These are phyloP conservation scores for Galerina marginata DNA, from an alignment of 768 basidiomycete species.

Conservation along the genomic window DNA sequence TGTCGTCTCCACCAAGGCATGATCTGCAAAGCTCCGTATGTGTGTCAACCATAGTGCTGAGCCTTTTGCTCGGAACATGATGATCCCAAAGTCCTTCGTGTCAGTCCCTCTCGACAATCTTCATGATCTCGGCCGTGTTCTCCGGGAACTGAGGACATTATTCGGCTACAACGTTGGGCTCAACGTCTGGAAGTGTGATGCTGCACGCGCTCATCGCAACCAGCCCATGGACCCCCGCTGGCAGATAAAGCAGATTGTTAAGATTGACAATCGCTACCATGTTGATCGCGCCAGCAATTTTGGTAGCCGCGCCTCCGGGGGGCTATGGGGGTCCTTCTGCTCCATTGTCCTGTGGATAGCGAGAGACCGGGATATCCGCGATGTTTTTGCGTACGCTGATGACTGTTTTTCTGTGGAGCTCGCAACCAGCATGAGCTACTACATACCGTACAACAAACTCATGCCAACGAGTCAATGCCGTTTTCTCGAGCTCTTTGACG, in stretches of 20 bases:
- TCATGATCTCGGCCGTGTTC: slow-evolving; percentile 4
- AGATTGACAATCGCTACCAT: slow-evolving; percentile 20
- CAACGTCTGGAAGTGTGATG: slow-evolving; percentile 39
- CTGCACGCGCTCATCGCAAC: slow-evolving; percentile 35
- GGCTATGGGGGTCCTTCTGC: slow-evolving; percentile 10
- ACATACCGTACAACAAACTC: slow-evolving; percentile 30
- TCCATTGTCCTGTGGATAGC: slow-evolving; percentile 17
- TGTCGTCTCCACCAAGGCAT: slow-evolving; percentile 34
- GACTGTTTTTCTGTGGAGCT: slow-evolving; percentile 33
- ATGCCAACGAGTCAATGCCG: slow-evolving; percentile 34
- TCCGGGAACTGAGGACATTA: not conserved
- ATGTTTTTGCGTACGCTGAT: slow-evolving; percentile 40
- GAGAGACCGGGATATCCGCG: slow-evolving; percentile 7
- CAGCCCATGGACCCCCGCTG: slow-evolving; percentile 41
- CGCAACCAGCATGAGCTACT: slow-evolving; percentile 24
- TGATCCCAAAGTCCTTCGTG: slow-evolving; percentile 19
- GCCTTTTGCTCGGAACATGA: slow-evolving; percentile 28
- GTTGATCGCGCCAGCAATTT: slow-evolving; percentile 34
- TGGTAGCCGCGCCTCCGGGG: slow-evolving; percentile 12
- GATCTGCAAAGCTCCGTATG: slow-evolving; percentile 34
- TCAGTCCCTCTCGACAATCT: slow-evolving; percentile 22
- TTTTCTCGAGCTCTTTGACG: slow-evolving; percentile 44
- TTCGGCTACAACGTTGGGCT: slow-evolving; percentile 1
- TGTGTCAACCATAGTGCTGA: slow-evolving; percentile 41
- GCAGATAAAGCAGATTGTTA: slow-evolving; percentile 44